phyloP scores from a whole-genome alignment of 345 rosid species.

The Eucalyptus tenuipes region DNA sequence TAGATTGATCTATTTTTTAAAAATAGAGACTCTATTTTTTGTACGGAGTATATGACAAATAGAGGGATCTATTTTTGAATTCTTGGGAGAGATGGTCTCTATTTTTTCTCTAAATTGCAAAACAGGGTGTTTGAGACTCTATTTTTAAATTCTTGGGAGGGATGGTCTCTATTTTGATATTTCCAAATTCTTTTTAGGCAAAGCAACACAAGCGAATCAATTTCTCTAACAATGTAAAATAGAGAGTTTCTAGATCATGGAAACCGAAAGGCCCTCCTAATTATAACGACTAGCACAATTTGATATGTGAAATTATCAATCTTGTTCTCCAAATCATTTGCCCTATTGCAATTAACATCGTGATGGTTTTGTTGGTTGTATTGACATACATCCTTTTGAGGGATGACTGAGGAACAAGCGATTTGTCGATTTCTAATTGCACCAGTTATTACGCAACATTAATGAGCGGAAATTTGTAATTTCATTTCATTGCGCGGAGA shows the following conservation, averaged over 20 bases:
- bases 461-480: background rate
- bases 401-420: background rate
- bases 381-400: background rate
- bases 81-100: background rate
- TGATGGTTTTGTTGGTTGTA: background rate
- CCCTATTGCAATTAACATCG: background rate
- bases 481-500: accelerated
- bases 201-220: background rate
- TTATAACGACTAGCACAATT: background rate
- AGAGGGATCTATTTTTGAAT: no score
- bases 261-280: background rate
- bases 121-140: no score
- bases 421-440: background rate
- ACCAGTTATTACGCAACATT: accelerated
- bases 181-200: no score
- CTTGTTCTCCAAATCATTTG: background rate
- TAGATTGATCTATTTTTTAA: no score
- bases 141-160: no score
- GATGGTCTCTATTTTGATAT: background rate
- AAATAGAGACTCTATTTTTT: no score
- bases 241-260: background rate
- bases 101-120: no score
- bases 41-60: no score
- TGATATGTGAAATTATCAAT: background rate
- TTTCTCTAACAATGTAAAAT: background rate